Conservation (phyloP, 83 land plant genomes). For the Diphasiastrum complanatum region DNA sequence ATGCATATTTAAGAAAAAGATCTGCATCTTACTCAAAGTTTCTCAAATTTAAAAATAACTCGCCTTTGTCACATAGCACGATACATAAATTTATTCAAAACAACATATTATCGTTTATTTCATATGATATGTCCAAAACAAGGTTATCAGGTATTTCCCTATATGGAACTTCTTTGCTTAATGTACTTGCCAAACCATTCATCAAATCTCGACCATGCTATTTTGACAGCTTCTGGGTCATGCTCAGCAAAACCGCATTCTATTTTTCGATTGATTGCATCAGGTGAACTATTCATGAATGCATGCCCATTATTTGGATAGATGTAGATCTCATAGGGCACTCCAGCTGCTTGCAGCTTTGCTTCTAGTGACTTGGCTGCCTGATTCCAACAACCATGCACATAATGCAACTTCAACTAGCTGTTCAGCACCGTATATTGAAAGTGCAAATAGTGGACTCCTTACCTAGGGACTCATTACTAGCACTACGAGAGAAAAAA, state of each 20-base stretch:
- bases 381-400: conserved; percentile 26
- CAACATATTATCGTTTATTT: too few relatives aligned
- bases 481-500: background rate
- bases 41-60: too few relatives aligned
- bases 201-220: conserved; percentile 80
- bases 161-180: too few relatives aligned
- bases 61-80: too few relatives aligned
- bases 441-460: background rate
- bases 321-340: conserved; percentile 62
- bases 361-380: conserved; percentile 73
- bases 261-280: conserved; percentile 67
- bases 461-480: background rate
- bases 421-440: background rate
- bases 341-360: conserved; percentile 63
- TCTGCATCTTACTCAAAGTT: too few relatives aligned
- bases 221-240: conserved; percentile 47
- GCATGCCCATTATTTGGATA: conserved; percentile 77
- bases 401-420: background rate
- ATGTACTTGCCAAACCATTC: conserved; percentile 67
- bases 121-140: too few relatives aligned
- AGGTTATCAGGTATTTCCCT: too few relatives aligned
- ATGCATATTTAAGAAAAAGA: too few relatives aligned
- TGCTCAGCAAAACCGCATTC: conserved; percentile 54
- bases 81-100: too few relatives aligned
- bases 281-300: conserved; percentile 77